phyloP scores from a whole-genome alignment of 78 protist genomes.

The Guillardia theta region DNA sequence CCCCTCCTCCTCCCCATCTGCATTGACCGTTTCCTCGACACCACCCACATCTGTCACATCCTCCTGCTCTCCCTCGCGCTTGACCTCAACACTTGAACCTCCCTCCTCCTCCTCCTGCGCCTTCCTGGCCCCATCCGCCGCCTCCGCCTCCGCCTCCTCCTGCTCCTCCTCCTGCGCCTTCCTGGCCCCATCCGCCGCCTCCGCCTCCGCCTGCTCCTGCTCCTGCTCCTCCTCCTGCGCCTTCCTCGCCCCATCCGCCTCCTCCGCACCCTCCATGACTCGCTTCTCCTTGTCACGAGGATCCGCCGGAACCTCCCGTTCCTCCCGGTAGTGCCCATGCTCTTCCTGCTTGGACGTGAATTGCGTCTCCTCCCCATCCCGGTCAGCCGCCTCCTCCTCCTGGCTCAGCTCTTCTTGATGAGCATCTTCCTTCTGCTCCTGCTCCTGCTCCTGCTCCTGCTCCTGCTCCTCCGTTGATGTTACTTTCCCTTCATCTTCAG shows the following conservation, averaged over 20 bases:
- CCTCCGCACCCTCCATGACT: neutral
- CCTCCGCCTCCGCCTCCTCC: neutral
- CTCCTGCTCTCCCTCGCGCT: too few species aligned
- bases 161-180: neutral
- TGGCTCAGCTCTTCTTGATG: neutral
- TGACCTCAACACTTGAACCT: too few species aligned
- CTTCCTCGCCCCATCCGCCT: neutral
- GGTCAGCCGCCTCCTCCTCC: neutral
- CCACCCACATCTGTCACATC: too few species aligned
- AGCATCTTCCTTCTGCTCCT: neutral
- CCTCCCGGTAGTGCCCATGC: neutral
- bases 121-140: neutral
- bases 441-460: neutral
- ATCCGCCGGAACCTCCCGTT: neutral
- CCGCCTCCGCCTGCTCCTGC: neutral
- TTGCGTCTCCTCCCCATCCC: neutral
- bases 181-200: neutral
- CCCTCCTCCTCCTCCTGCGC: neutral
- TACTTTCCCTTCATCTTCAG: too few species aligned
- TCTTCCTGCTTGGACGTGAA: neutral
- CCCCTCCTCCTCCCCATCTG: too few species aligned
- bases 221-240: neutral
- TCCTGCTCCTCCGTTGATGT: neutral
- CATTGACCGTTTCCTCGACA: too few species aligned
- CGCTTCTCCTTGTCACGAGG: neutral